Percentiles rank a stretch among this genome's conserved stretches.
Conservation (phyloP, 2,329 filamentous ascomycete genomes). For the Chrysoporthe austroafricana region DNA sequence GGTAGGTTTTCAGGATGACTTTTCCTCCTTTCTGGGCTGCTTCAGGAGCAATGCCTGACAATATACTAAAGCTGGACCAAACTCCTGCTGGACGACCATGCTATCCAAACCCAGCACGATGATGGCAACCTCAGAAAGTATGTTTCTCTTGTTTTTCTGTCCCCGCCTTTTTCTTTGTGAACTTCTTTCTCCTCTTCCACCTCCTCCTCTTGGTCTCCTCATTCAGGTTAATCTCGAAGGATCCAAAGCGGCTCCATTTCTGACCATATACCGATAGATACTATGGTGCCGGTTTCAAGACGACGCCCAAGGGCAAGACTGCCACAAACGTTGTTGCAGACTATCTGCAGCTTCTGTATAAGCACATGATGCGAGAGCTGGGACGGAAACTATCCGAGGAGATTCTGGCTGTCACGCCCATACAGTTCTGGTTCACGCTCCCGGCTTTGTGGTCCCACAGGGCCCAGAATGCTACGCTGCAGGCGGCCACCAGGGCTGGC, state of each 20-base stretch:
- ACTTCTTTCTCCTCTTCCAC: background rate
- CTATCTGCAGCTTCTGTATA: conserved; percentile 7
- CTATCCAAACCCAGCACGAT: conserved; percentile 4
- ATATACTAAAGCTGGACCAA: conserved; percentile 6
- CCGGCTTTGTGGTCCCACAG: conserved; percentile 9
- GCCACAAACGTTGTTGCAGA: background rate
- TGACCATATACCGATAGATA: conserved; percentile 1
- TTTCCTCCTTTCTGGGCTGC: background rate
- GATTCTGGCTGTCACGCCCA: conserved; percentile 11
- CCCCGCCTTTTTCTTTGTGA: background rate
- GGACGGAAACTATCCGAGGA: conserved; percentile 9
- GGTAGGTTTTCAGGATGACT: background rate
- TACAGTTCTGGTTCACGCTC: conserved; percentile 14
- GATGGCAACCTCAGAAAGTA: conserved; percentile 1
- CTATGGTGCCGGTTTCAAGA: conserved; percentile 5
- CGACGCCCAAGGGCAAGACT: conserved; percentile 1
- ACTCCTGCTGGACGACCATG: conserved; percentile 9
- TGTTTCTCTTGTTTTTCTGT: background rate
- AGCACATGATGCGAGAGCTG: conserved; percentile 14
- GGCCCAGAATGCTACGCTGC: conserved; percentile 9
- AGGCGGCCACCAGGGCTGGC: conserved; percentile 9
- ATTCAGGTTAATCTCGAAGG: background rate
- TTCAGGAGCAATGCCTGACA: background rate
- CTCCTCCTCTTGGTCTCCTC: background rate
- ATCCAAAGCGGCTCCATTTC: background rate